Evolutionary conservation across 116 monocot genomes (phyloP).

Genomic region (Trichopus zeylanicus): DNA sequence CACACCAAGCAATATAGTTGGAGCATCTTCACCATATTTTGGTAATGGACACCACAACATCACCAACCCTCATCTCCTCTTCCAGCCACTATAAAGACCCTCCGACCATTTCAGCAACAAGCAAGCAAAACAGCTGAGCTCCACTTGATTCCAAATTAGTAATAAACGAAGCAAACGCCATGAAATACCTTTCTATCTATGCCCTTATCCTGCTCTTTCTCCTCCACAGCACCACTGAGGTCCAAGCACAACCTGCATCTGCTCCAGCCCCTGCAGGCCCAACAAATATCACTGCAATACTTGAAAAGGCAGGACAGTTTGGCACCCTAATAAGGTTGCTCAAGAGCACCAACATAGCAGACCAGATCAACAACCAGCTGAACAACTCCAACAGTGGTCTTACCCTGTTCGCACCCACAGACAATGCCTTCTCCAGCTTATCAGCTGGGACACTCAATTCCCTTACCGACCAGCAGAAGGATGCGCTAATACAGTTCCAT

Average conservation of each 20-base stretch:
- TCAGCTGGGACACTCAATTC: conserved; percentile 79
- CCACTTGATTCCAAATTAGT: background rate
- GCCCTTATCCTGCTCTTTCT: conserved; percentile 1
- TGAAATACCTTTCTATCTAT: background rate
- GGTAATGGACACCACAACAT: background rate
- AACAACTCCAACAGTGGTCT: conserved; percentile 63
- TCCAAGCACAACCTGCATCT: conserved; percentile 31
- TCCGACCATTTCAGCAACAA: background rate
- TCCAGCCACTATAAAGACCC: background rate
- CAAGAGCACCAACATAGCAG: conserved; percentile 46
- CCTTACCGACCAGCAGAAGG: conserved; percentile 79
- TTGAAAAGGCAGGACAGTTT: conserved; percentile 82
- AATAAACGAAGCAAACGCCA: background rate
- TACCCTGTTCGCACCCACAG: conserved; percentile 80
- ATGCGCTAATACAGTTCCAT: conserved; percentile 69
- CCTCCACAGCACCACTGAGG: conserved; percentile 2
- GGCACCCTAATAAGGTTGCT: conserved; percentile 53
- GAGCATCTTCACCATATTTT: background rate
- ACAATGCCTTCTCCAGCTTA: conserved; percentile 71
- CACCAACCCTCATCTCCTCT: background rate
- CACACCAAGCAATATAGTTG: background rate
- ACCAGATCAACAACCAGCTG: conserved; percentile 77
- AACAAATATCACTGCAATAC: conserved; percentile 49
- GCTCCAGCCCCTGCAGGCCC: conserved; percentile 53
- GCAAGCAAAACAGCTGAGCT: background rate